A percentile compares a stretch with the other conserved stretches of the same genome.
phyloP scores from a whole-genome alignment of 1,284 basidiomycete genomes.

The Rhodotorula sp. region DNA sequence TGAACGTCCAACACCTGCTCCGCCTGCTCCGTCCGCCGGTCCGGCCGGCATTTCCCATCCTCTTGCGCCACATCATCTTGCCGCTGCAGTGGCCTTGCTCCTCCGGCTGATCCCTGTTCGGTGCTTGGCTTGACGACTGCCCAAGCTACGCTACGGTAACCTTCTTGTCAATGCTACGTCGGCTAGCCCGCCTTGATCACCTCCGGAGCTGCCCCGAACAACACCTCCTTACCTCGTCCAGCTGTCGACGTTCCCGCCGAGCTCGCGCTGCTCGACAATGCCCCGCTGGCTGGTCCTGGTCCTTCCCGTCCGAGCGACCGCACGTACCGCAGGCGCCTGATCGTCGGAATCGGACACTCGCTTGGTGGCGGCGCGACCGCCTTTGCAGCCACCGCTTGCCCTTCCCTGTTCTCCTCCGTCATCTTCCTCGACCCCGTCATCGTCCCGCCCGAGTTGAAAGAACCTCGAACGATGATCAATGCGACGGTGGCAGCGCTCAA shows the following conservation, averaged over 20 bases:
- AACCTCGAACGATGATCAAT: slow-evolving; percentile 44
- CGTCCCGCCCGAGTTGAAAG: slow-evolving; percentile 51
- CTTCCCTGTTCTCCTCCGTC: slow-evolving; percentile 67
- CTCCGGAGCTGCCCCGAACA: not conserved
- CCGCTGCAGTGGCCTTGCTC: too few relatives aligned
- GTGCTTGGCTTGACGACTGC: too few relatives aligned
- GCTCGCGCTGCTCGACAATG: slow-evolving; percentile 30
- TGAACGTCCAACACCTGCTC: too few relatives aligned
- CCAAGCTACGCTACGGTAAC: too few relatives aligned
- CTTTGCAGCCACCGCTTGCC: slow-evolving; percentile 54
- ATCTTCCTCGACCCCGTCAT: slow-evolving; percentile 74
- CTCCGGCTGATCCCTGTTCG: too few relatives aligned
- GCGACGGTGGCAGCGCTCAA: slow-evolving; percentile 37
- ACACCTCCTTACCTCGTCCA: not conserved
- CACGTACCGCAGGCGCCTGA: slow-evolving; percentile 39
- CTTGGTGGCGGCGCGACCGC: slow-evolving; percentile 62
- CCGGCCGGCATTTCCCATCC: too few relatives aligned
- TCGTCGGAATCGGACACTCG: slow-evolving; percentile 75
- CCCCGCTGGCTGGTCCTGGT: not conserved
- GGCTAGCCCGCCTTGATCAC: not conserved
- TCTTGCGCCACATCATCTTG: too few relatives aligned
- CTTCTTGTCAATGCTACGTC: too few relatives aligned
- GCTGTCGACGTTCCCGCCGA: not conserved
- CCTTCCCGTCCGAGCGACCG: slow-evolving; percentile 44
- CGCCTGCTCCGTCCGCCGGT: too few relatives aligned